Percentiles rank a stretch among this genome's conserved stretches.
Conservation (phyloP, 2,329 filamentous ascomycete genomes). For the Macrophomina tecta region DNA sequence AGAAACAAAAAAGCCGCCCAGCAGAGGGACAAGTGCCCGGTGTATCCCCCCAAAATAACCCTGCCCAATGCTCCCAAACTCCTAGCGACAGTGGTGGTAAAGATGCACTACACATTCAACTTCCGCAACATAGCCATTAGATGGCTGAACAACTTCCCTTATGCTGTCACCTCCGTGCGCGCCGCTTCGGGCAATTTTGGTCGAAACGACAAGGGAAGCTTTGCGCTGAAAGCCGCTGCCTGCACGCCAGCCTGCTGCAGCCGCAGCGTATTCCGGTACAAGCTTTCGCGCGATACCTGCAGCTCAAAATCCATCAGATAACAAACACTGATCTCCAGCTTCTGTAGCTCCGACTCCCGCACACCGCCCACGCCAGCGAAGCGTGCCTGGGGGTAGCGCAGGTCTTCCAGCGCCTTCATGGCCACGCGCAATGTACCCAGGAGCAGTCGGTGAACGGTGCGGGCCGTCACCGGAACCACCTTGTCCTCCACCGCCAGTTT, state of each 20-base stretch:
- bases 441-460: constrained; percentile 85
- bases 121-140: constrained; percentile 9
- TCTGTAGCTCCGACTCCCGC: constrained; percentile 77
- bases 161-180: constrained; percentile 25
- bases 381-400: constrained; percentile 82
- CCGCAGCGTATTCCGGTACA: constrained; percentile 42
- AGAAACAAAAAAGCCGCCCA: constrained; percentile 9
- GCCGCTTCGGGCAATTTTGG: constrained; percentile 34
- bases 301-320: constrained; percentile 52
- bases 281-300: constrained; percentile 44
- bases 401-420: constrained; percentile 94
- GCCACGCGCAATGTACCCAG: constrained; percentile 85
- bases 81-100: neutral
- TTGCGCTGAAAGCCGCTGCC: constrained; percentile 42
- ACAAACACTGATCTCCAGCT: constrained; percentile 77
- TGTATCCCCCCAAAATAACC: neutral
- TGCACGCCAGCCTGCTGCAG: constrained; percentile 48
- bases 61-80: constrained; percentile 21
- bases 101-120: constrained; percentile 10
- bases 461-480: constrained; percentile 77
- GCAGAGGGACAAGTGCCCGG: neutral
- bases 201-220: constrained; percentile 43
- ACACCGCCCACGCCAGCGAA: constrained; percentile 90
- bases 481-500: constrained; percentile 75
- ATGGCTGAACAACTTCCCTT: constrained; percentile 4